A percentile compares a stretch with the other conserved stretches of the same genome.
phyloP scores from a whole-genome alignment of 345 rosid species.

The Salix exigua region DNA sequence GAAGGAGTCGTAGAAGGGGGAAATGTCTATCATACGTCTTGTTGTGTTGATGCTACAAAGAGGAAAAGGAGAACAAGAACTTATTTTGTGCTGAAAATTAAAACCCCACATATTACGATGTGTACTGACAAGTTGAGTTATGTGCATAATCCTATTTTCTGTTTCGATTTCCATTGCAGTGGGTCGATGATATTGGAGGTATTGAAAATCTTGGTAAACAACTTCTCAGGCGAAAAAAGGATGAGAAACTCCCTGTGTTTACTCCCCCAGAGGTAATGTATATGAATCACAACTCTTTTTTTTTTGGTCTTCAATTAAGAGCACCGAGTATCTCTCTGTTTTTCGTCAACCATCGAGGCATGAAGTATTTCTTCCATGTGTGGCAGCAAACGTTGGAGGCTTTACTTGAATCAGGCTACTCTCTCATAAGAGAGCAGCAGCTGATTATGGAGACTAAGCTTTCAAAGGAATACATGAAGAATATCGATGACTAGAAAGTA shows the following conservation, averaged over 20 bases:
- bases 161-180: constrained; percentile 38
- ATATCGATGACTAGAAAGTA: constrained; percentile 46
- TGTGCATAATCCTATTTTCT: background rate
- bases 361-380: background rate
- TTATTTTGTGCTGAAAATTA: too few species aligned
- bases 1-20: background rate
- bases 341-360: background rate
- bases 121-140: background rate
- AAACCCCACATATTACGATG: background rate
- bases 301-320: background rate
- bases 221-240: constrained; percentile 57
- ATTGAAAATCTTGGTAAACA: constrained; percentile 55
- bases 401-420: constrained; percentile 81
- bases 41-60: background rate
- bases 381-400: constrained; percentile 91
- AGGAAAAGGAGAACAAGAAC: too few species aligned
- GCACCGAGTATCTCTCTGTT: background rate
- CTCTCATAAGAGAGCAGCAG: constrained; percentile 71
- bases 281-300: background rate
- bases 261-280: constrained; percentile 68
- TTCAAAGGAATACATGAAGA: constrained; percentile 89
- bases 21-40: background rate
- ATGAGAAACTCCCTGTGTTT: constrained; percentile 57
- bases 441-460: constrained; percentile 74
- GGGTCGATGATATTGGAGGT: constrained; percentile 87